These are phyloP conservation scores for Alloascoidea africana DNA, from an alignment of 805 yeast genomes.

Conservation along the genomic window DNA sequence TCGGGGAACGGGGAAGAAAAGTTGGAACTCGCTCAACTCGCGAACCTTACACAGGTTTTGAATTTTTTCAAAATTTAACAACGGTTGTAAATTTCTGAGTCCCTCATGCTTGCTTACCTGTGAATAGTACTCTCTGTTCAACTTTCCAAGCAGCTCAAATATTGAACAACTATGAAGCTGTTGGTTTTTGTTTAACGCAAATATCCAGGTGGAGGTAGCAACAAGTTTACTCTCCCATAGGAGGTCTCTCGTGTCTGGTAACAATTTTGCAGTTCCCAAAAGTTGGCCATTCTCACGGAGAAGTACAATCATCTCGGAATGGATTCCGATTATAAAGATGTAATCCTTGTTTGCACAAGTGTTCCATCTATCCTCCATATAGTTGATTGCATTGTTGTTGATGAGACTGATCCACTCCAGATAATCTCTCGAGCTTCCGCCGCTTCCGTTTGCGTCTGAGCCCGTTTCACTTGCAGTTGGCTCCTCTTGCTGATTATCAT, in stretches of 20 bases:
- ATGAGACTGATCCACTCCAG: background rate
- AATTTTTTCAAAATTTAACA: background rate
- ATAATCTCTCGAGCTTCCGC: too few relatives aligned
- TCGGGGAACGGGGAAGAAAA: background rate
- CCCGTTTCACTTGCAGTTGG: background rate
- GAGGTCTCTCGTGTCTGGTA: background rate
- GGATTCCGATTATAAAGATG: background rate
- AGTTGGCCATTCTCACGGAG: background rate
- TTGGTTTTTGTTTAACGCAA: background rate
- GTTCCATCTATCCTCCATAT: slow-evolving; percentile 1
- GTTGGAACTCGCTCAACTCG: background rate
- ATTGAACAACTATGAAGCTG: background rate
- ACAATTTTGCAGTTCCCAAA: background rate
- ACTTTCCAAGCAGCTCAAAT: background rate
- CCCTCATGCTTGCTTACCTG: background rate
- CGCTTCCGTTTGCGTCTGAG: too few relatives aligned
- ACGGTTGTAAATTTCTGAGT: background rate
- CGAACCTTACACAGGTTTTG: background rate
- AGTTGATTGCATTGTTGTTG: background rate
- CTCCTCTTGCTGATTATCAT: background rate
- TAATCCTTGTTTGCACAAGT: slow-evolving; percentile 1
- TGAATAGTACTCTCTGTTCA: background rate
- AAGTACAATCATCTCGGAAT: background rate
- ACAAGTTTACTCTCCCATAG: background rate
- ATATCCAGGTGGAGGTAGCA: background rate